phyloP scores from a whole-genome alignment of 768 basidiomycete genomes.

The Suillus plorans region DNA sequence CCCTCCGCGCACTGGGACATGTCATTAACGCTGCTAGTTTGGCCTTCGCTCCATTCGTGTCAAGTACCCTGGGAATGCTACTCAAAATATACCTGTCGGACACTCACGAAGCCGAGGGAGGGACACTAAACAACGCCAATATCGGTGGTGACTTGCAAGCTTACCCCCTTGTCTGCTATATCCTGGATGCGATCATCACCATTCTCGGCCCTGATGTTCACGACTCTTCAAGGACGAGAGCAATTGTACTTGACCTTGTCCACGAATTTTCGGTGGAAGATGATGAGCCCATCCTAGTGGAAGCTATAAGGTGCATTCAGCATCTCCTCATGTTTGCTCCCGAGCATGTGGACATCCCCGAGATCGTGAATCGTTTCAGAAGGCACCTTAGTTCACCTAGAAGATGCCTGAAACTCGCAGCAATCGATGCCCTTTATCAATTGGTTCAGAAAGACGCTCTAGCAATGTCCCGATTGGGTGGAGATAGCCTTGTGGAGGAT shows the following conservation, averaged over 20 bases:
- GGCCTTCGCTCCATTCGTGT: slow-evolving; percentile 86
- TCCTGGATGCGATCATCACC: slow-evolving; percentile 90
- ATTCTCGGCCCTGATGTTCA: slow-evolving; percentile 95
- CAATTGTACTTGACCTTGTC: slow-evolving; percentile 80
- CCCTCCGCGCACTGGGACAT: slow-evolving; percentile 77
- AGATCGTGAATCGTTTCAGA: slow-evolving; percentile 76
- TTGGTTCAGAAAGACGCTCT: slow-evolving; percentile 95
- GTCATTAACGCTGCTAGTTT: slow-evolving; percentile 93
- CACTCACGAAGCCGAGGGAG: slow-evolving; percentile 92
- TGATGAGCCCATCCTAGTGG: slow-evolving; percentile 86
- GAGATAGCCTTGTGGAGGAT: slow-evolving; percentile 91
- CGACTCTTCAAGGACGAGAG: slow-evolving; percentile 78
- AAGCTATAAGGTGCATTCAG: slow-evolving; percentile 94
- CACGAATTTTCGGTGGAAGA: slow-evolving; percentile 82
- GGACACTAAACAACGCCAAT: slow-evolving; percentile 78
- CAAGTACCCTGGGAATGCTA: slow-evolving; percentile 85
- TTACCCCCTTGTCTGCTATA: slow-evolving; percentile 87
- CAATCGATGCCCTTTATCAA: slow-evolving; percentile 95
- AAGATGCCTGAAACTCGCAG: slow-evolving; percentile 86
- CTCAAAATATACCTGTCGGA: slow-evolving; percentile 88
- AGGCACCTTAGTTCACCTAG: slow-evolving; percentile 77
- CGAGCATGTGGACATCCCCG: slow-evolving; percentile 77
- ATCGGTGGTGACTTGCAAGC: slow-evolving; percentile 88
- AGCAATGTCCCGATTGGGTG: slow-evolving; percentile 88
- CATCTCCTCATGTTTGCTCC: slow-evolving; percentile 97